Conservation (phyloP, 352 stramenopile genomes). For the Phytophthora vignae region DNA sequence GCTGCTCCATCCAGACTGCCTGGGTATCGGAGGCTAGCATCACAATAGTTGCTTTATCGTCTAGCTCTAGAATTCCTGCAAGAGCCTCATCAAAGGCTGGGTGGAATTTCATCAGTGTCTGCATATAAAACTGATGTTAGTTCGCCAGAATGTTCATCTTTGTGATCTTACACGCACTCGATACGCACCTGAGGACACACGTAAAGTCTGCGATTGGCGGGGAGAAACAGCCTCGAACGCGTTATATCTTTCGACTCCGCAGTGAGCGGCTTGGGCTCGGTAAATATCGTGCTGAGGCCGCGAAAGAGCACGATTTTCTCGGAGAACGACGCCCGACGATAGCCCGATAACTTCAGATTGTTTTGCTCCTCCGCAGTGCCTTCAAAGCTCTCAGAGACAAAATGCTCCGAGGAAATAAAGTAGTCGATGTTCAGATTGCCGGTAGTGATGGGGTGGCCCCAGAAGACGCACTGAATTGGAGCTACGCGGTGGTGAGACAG, state of each 20-base stretch:
- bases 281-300: conserved; percentile 71
- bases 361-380: neutral
- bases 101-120: conserved; percentile 81
- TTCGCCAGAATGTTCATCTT: neutral
- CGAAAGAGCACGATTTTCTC: conserved; percentile 80
- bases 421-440: conserved; percentile 83
- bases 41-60: conserved; percentile 50
- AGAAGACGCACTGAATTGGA: conserved; percentile 82
- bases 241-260: conserved; percentile 31
- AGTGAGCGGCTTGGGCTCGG: conserved; percentile 29
- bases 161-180: neutral
- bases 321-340: conserved; percentile 55
- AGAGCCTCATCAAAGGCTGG: conserved; percentile 59
- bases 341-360: conserved; percentile 17
- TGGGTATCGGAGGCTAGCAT: conserved; percentile 58
- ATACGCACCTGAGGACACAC: conserved; percentile 56
- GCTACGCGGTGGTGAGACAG: conserved; percentile 80
- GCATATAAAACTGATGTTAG: neutral
- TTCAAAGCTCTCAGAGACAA: conserved; percentile 42
- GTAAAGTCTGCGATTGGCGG: conserved; percentile 54
- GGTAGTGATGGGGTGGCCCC: conserved; percentile 87
- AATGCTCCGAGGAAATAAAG: conserved; percentile 77
- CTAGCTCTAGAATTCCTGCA: conserved; percentile 42
- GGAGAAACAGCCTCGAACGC: conserved; percentile 49
- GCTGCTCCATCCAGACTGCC: conserved; percentile 59